Base-by-base conservation (phyloP, 176 grass and related monocot genomes). In the Rhynchospora tenuis region DNA sequence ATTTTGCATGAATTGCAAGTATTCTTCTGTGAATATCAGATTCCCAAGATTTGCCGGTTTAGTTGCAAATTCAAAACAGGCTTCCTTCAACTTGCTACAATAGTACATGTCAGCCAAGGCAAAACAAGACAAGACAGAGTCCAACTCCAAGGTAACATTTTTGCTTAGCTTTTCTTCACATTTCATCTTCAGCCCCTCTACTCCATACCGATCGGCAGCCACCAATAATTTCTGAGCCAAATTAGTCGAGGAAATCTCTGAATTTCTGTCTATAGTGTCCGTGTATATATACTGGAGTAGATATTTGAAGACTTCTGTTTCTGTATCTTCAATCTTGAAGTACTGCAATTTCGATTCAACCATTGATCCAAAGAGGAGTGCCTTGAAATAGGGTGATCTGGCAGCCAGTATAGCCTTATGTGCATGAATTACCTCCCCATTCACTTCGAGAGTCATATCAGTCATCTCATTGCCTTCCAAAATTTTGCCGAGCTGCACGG, bases 211-310 rank as follows among this genome's bases (percentile, higher is more conserved):
- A 51, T 89, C 89, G 0, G 89, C 81, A 17, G 78, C 84, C 0
- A 78, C 82, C 9, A 91, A 38, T 20, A 88, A 59, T 66, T 45
- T 69, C 14, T 78, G 71, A 65, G 86, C 67, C 86, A 83, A 65
- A 51, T 67, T 19, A 15, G 15, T 67, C 29, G 64, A 67, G 28
- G 48, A 9, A 19, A n/a, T 29, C n/a, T 54, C 51, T 7, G 5
- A 24, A 64, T 70, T 43, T 16, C 23, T 19, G 2, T 26, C 14
- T 57, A 79, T 0, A 57, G 75, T 57, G 44, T 92, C 90, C 0
- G 87, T 90, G 80, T 91, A 91, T 43, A 91, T 77, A 58, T 88
- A 91, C 23, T 85, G 59, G 2, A 92, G 74, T 57, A 94, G 38
- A 82, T 54, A 51, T 64, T 22, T 80, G 60, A 94, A 94, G 0